These are phyloP conservation scores for Chytridiales sp. DNA, from an alignment of 371 early-diverging fungal genomes.

Conservation along the genomic window DNA sequence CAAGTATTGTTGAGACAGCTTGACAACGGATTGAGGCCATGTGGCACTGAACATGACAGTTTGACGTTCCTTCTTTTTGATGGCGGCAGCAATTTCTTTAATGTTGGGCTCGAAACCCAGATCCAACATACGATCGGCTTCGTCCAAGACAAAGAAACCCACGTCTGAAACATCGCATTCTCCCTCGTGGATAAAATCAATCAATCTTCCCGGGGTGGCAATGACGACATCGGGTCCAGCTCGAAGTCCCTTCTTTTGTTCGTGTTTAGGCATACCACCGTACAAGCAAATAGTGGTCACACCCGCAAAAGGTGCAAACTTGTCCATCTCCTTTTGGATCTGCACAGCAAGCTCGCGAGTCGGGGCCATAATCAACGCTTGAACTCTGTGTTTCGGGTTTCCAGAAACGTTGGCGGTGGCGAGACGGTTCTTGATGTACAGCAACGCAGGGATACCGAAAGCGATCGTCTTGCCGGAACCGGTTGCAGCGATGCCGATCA, in stretches of 20 bases:
- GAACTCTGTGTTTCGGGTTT: conserved; percentile 46
- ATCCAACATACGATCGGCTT: conserved; percentile 97
- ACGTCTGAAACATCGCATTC: conserved; percentile 63
- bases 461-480: conserved; percentile 90
- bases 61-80: conserved; percentile 68
- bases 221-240: conserved; percentile 85
- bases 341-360: conserved; percentile 97
- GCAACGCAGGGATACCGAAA: conserved; percentile 85
- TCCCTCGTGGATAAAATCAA: conserved; percentile 93
- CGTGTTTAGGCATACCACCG: conserved; percentile 62
- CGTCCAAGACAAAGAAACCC: conserved; percentile 94
- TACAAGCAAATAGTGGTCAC: conserved; percentile 33
- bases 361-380: conserved; percentile 84
- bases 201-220: conserved; percentile 96
- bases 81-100: conserved; percentile 62
- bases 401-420: conserved; percentile 5
- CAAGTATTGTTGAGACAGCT: conserved; percentile 82
- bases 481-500: conserved; percentile 66
- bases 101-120: conserved; percentile 95
- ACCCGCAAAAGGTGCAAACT: conserved; percentile 24
- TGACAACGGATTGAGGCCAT: conserved; percentile 67
- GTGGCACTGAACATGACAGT: conserved; percentile 83
- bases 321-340: conserved; percentile 65
- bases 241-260: conserved; percentile 63
- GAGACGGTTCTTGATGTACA: conserved; percentile 45